A percentile compares a stretch with the other conserved stretches of the same genome.
Conservation (phyloP, 2,329 filamentous ascomycete genomes). For the Aspergillus amoenus region DNA sequence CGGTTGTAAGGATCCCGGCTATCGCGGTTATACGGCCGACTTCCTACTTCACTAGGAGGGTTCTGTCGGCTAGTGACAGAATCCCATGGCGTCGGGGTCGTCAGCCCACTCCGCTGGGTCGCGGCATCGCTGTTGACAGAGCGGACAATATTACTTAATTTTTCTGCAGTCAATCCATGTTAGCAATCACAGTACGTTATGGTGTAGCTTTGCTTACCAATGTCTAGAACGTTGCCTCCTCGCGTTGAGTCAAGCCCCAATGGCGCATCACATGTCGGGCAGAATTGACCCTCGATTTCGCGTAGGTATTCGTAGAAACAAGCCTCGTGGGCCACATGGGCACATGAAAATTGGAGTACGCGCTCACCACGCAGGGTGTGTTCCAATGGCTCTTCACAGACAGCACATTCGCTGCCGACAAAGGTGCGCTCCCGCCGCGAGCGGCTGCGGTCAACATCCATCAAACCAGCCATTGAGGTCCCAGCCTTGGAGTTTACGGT, state of each 20-base stretch:
- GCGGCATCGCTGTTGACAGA: constrained; percentile 70
- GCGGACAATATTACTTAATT: constrained; percentile 89
- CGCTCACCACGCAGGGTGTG: constrained; percentile 92
- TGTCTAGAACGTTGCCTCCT: constrained; percentile 87
- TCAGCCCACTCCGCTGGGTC: constrained; percentile 46
- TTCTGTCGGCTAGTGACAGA: constrained; percentile 32
- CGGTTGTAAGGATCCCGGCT: constrained; percentile 29
- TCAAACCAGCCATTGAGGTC: constrained; percentile 60
- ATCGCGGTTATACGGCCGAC: constrained; percentile 24
- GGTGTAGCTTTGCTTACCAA: constrained; percentile 59
- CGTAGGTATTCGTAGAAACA: constrained; percentile 99
- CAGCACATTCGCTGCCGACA: constrained; percentile 89
- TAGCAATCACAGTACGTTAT: constrained; percentile 12
- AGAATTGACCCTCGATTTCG: constrained; percentile 90
- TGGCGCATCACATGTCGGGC: constrained; percentile 89
- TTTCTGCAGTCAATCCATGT: constrained; percentile 61
- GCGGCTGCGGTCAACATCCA: constrained; percentile 74
- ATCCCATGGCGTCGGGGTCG: constrained; percentile 65
- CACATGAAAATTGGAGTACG: constrained; percentile 91
- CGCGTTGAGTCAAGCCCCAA: constrained; percentile 89
- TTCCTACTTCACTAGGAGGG: constrained; percentile 30
- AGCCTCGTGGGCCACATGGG: constrained; percentile 95
- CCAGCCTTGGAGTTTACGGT: constrained; percentile 41
- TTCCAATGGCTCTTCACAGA: constrained; percentile 94
- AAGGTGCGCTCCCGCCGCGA: constrained; percentile 89